Base-by-base conservation (phyloP, 495 filamentous ascomycete species). In the Gamarada debralockiae region DNA sequence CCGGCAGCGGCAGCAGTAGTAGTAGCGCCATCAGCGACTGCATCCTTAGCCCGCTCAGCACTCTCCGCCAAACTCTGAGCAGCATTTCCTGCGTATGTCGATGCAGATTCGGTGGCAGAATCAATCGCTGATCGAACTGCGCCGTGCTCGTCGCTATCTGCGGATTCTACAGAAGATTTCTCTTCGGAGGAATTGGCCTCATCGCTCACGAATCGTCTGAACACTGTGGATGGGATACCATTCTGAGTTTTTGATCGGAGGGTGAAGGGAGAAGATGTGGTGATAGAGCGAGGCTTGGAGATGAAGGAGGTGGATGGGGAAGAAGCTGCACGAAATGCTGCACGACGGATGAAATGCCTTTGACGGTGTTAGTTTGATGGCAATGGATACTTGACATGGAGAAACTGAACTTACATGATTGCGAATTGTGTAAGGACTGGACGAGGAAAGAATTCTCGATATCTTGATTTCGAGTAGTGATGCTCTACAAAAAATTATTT, bases 301-400 rank as follows among this genome's bases (percentile, higher is more conserved):
- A 78, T 51, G 33, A 74, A 59, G 21, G 72, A 64, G 29, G 70
- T 64, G 21, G 79, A 69, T 10, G 74, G 68, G 38, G 79, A 70
- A 37, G 76, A 67, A 55, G 79, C 68, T 24, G 82, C 77, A 50
- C 83, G 75, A 41, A 78, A 67, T 59, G 79, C 77, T 43, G 74
- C 75, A 58, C 77, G 76, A 50, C 80, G 79, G 56, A 84, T 58
- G 50, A 72, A 70, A 67, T 77, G 73, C 79, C 78, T 83, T 50
- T 25, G 41, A 41, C 10, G 3, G 5, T 29, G 3, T 47, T 33
- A 47, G 44, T 17, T 33, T 33, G 10, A 1, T 15, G 9, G 18
- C 14, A 15, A 41, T n/a, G 10, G 23, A 18, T 20, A 2, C 0
- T 17, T 33, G 23, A 18, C 17, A 15, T 5, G 27, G 14, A 29